Evolutionary conservation across 441 rosid genomes (phyloP).

Genomic region (Jatropha multifida): DNA sequence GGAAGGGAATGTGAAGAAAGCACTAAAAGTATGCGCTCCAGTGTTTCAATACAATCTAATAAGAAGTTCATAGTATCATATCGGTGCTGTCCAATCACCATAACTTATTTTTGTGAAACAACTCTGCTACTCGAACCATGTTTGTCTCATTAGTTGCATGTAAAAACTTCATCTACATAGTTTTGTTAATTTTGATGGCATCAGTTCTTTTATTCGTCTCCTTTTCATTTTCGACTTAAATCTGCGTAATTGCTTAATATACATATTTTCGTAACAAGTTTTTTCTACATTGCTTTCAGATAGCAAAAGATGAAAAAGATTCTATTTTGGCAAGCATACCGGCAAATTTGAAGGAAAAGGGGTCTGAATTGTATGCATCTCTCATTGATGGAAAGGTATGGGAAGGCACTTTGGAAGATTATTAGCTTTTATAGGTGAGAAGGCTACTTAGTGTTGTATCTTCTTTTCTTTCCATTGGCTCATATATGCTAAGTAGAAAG

Average conservation of each 20-base stretch:
- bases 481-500: neutral
- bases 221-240: neutral
- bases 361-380: slow-evolving; percentile 60
- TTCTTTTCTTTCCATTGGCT: slow-evolving; percentile 4
- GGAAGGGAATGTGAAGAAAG: slow-evolving; percentile 96
- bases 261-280: neutral
- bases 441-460: neutral
- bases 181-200: neutral
- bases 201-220: neutral
- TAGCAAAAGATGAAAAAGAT: slow-evolving; percentile 73
- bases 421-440: slow-evolving; percentile 19
- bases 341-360: slow-evolving; percentile 63
- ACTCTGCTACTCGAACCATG: neutral
- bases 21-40: slow-evolving; percentile 53
- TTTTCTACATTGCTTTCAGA: slow-evolving; percentile 41
- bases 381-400: slow-evolving; percentile 81
- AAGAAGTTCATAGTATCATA: neutral
- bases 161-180: neutral
- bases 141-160: neutral
- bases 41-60: neutral
- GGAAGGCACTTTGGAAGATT: slow-evolving; percentile 25
- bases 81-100: slow-evolving; percentile 1
- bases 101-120: neutral
- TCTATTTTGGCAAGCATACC: slow-evolving; percentile 77
- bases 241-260: neutral